Conservation (phyloP, 1,284 basidiomycete genomes). For the Apiotrichum porosum region DNA sequence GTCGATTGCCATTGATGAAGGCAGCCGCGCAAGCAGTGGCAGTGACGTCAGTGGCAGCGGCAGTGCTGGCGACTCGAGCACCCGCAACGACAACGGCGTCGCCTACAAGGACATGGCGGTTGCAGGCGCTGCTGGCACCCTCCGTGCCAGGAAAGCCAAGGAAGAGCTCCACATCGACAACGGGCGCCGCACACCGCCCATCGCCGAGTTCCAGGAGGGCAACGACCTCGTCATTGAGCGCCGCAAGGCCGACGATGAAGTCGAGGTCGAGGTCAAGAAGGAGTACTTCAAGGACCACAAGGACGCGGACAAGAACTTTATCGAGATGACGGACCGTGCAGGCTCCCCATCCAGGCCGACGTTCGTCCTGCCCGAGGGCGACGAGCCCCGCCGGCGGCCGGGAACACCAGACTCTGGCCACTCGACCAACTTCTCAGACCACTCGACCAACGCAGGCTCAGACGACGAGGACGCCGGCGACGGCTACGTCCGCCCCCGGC, state of each 20-base stretch:
- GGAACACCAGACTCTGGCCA: background rate
- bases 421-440: background rate
- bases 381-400: background rate
- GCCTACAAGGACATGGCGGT: background rate
- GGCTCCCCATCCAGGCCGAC: too few species aligned
- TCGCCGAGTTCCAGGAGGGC: conserved; percentile 65
- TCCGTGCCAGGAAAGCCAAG: conserved; percentile 17
- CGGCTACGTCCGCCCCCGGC: conserved; percentile 6
- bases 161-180: conserved; percentile 22
- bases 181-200: conserved; percentile 31
- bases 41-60: conserved; percentile 12
- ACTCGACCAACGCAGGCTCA: conserved; percentile 17
- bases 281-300: background rate
- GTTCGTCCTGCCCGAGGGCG: background rate
- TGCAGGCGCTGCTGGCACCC: too few species aligned
- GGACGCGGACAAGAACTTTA: too few species aligned
- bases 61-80: conserved; percentile 10
- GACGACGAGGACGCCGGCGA: conserved; percentile 12
- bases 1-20: conserved; percentile 16
- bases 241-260: conserved; percentile 54
- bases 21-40: conserved; percentile 2
- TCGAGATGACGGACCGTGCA: background rate
- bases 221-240: conserved; percentile 63
- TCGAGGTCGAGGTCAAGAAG: background rate
- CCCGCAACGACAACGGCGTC: conserved; percentile 27